These are phyloP conservation scores for Cyberlindnera galapagoensis DNA, from an alignment of 805 yeast species.

Conservation along the genomic window DNA sequence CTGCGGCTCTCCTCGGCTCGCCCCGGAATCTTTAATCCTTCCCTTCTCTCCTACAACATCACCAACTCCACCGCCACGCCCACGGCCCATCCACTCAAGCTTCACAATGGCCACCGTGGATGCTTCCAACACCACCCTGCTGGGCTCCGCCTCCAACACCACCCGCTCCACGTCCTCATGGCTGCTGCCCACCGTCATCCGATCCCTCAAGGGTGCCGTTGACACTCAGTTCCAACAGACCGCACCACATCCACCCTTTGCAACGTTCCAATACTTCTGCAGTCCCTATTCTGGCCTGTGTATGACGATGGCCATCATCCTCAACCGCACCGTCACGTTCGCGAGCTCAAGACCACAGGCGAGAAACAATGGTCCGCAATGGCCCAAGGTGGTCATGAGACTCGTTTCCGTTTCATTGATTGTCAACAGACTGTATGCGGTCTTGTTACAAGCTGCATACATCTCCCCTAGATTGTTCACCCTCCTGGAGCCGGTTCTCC, in stretches of 20 bases:
- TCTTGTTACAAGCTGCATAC: constrained; percentile 8
- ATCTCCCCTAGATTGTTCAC: constrained; percentile 2
- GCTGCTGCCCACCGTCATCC: constrained; percentile 1
- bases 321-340: constrained; percentile 54
- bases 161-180: constrained; percentile 1
- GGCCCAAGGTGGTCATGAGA: constrained; percentile 31
- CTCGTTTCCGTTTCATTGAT: constrained; percentile 31
- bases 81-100: too few relatives aligned
- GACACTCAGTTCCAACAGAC: constrained; percentile 9
- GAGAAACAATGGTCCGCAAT: constrained; percentile 6
- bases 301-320: constrained; percentile 49
- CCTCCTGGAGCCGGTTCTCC: constrained; percentile 3
- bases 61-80: too few relatives aligned
- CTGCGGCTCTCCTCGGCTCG: too few relatives aligned
- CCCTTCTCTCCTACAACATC: too few relatives aligned
- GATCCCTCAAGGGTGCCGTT: constrained; percentile 7
- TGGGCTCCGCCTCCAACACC: too few relatives aligned
- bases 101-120: too few relatives aligned
- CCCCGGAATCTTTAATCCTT: too few relatives aligned
- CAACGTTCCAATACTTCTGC: constrained; percentile 34
- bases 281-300: constrained; percentile 47
- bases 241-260: constrained; percentile 3
- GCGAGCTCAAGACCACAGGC: constrained; percentile 42
- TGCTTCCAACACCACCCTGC: too few relatives aligned
- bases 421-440: constrained; percentile 17